Evolutionary conservation across 768 basidiomycete species (phyloP).

Genomic region (Gymnopilus dilepis): DNA sequence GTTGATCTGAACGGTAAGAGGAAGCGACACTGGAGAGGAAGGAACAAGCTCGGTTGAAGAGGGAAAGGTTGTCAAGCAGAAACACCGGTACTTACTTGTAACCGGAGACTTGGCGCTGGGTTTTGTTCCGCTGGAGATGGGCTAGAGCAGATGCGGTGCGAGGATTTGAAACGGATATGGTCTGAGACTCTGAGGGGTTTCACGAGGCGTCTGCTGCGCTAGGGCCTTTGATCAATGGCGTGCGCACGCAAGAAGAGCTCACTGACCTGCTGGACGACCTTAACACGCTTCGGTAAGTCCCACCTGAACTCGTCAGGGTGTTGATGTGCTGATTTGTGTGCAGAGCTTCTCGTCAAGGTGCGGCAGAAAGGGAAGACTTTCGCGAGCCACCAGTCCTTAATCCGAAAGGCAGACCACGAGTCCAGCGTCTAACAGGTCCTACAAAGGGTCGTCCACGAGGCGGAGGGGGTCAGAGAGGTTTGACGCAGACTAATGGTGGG

Average conservation of each 20-base stretch:
- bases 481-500: not conserved
- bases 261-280: conserved; percentile 23
- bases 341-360: not conserved
- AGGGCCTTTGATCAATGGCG: conserved; percentile 19
- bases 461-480: conserved; percentile 7
- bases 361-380: conserved; percentile 3
- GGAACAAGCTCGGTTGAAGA: too few relatives aligned
- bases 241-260: conserved; percentile 33
- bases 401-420: conserved; percentile 26
- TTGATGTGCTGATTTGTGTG: not conserved
- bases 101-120: too few relatives aligned
- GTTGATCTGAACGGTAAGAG: too few relatives aligned
- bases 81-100: too few relatives aligned
- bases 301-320: not conserved
- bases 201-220: conserved; percentile 29
- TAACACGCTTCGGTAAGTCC: not conserved
- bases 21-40: too few relatives aligned
- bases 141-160: too few relatives aligned
- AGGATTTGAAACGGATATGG: too few relatives aligned
- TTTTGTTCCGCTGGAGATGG: too few relatives aligned
- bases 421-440: conserved; percentile 18
- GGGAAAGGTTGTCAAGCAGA: too few relatives aligned
- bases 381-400: conserved; percentile 21
- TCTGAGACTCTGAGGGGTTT: too few relatives aligned
- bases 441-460: conserved; percentile 22